A percentile compares a stretch with the other conserved stretches of the same genome.
phyloP scores from a whole-genome alignment of 2,329 filamentous ascomycete genomes.

The Colletotrichum agaves region DNA sequence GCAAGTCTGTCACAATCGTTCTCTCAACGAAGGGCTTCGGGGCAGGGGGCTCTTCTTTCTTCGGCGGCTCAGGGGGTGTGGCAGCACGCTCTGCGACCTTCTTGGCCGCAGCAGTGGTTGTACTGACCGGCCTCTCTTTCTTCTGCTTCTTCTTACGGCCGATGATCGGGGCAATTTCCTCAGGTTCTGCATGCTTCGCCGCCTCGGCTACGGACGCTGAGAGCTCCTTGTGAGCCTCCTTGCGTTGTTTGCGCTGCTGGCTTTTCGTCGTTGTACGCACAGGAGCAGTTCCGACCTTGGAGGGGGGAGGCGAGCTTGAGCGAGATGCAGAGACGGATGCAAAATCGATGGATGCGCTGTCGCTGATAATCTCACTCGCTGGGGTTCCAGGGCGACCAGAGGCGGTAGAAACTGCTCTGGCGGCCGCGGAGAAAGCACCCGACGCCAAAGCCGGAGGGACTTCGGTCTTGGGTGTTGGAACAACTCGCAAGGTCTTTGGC shows the following conservation, averaged over 20 bases:
- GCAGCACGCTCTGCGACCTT: conserved; percentile 30
- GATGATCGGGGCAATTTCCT: conserved; percentile 76
- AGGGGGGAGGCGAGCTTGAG: conserved; percentile 75
- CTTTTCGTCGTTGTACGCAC: conserved; percentile 79
- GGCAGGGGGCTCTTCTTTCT: conserved; percentile 35
- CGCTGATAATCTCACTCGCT: conserved; percentile 78
- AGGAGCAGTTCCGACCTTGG: conserved; percentile 73
- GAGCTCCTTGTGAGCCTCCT: conserved; percentile 74
- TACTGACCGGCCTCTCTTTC: conserved; percentile 68
- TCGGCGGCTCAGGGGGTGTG: conserved; percentile 28
- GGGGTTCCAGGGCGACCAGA: conserved; percentile 73
- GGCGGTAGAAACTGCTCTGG: conserved; percentile 59
- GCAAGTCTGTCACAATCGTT: conserved; percentile 37
- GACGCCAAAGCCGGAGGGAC: conserved; percentile 50
- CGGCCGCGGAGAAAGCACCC: conserved; percentile 43
- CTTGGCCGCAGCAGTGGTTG: conserved; percentile 40
- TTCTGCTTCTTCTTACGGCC: conserved; percentile 88
- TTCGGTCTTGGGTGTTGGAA: conserved; percentile 74
- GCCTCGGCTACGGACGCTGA: conserved; percentile 63
- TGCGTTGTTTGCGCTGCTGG: conserved; percentile 80
- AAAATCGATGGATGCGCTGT: conserved; percentile 79
- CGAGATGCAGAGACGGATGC: conserved; percentile 75
- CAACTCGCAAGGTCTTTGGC: conserved; percentile 75
- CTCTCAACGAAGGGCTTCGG: conserved; percentile 42
- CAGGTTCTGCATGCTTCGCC: conserved; percentile 62